phyloP scores from a whole-genome alignment of 345 rosid species.

The Noccaea bulbosa region DNA sequence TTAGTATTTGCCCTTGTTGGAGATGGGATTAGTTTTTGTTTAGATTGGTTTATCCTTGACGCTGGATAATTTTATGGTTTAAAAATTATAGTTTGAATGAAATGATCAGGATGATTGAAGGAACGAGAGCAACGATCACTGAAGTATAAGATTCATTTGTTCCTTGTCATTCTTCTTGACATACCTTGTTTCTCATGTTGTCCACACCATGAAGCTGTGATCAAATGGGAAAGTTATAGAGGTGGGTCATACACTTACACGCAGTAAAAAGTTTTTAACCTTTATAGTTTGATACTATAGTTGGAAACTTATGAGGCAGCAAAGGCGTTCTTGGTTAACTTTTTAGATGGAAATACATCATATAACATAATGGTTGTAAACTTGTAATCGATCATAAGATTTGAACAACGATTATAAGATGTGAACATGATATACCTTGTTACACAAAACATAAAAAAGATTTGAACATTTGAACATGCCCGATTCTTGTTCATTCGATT shows the following conservation, averaged over 20 bases:
- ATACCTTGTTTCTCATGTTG: slow-evolving; percentile 80
- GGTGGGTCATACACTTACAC: background rate
- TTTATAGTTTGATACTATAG: background rate
- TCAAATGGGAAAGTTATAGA: background rate
- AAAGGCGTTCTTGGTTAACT: too few species aligned
- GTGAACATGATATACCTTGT: too few species aligned
- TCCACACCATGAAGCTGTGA: slow-evolving; percentile 82
- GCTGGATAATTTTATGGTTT: slow-evolving; percentile 23
- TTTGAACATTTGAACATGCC: background rate
- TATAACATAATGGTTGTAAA: too few species aligned
- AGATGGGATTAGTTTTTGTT: slow-evolving; percentile 8
- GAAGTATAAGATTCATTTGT: slow-evolving; percentile 70
- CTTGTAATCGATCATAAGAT: too few species aligned
- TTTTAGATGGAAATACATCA: too few species aligned
- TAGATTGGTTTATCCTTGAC: slow-evolving; percentile 1
- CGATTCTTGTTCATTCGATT: background rate
- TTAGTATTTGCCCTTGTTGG: background rate
- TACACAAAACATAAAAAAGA: too few species aligned
- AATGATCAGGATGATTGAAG: slow-evolving; percentile 66
- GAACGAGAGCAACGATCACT: slow-evolving; percentile 58
- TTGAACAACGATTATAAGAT: too few species aligned
- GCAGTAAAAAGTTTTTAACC: background rate
- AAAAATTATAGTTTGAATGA: slow-evolving; percentile 51
- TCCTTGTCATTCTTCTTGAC: slow-evolving; percentile 74
- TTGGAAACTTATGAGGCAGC: too few species aligned